Evolutionary conservation across 2,329 filamentous ascomycete genomes (phyloP).

Genomic region (Fusarium continuum): DNA sequence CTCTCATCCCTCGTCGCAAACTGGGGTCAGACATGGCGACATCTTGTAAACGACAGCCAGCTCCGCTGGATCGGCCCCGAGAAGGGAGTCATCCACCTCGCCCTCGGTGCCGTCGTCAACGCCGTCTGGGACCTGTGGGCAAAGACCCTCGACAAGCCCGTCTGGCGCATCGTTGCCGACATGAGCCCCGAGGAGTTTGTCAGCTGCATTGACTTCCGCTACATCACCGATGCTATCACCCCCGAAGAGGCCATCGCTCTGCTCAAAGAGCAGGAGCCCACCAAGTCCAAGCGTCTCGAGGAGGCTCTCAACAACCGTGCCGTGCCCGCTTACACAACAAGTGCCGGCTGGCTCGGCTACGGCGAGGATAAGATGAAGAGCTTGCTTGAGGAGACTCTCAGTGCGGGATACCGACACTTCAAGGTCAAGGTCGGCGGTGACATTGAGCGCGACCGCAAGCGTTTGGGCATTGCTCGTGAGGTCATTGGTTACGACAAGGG

Average conservation of each 20-base stretch:
- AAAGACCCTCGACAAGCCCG: conserved; percentile 83
- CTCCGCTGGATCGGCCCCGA: conserved; percentile 94
- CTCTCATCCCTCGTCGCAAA: conserved; percentile 79
- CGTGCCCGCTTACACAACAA: conserved; percentile 91
- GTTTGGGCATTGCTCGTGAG: conserved; percentile 77
- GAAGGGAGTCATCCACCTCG: conserved; percentile 93
- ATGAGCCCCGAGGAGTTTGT: conserved; percentile 91
- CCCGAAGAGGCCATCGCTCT: conserved; percentile 82
- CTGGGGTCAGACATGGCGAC: conserved; percentile 90
- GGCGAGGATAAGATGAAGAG: conserved; percentile 85
- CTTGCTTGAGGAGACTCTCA: conserved; percentile 77
- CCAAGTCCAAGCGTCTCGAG: conserved; percentile 75
- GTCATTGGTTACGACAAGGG: conserved; percentile 84
- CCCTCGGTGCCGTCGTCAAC: conserved; percentile 88
- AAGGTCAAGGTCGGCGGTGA: conserved; percentile 88
- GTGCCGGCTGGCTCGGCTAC: conserved; percentile 92
- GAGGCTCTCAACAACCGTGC: conserved; percentile 79
- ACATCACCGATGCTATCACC: conserved; percentile 93
- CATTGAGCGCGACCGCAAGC: conserved; percentile 74
- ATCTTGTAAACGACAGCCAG: conserved; percentile 91
- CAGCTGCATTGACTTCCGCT: conserved; percentile 89
- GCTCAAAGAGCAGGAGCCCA: conserved; percentile 70
- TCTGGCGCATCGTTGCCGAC: conserved; percentile 89
- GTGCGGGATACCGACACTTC: conserved; percentile 83
- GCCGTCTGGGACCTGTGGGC: conserved; percentile 97